phyloP scores from a whole-genome alignment of 1,284 basidiomycete genomes.

The Moesziomyces sp. region DNA sequence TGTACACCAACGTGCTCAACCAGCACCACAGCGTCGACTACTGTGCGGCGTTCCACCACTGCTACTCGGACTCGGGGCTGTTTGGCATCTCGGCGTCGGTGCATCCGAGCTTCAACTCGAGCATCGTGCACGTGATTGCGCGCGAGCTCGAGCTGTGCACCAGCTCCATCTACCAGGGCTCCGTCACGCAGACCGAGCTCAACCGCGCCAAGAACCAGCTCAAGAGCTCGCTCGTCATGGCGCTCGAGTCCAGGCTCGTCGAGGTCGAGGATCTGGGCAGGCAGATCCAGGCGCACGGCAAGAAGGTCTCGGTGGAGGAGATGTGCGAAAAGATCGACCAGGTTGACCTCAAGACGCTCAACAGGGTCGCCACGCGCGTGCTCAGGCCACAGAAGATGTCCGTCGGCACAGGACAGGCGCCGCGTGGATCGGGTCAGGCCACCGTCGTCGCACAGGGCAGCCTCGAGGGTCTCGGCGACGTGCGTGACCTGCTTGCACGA shows the following conservation, averaged over 20 bases:
- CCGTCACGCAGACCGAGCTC: conserved; percentile 78
- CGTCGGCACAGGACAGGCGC: conserved; percentile 10
- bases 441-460: conserved; percentile 64
- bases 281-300: conserved; percentile 88
- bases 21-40: conserved; percentile 93
- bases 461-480: conserved; percentile 57
- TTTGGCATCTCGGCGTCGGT: conserved; percentile 95
- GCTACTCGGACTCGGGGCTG: conserved; percentile 92
- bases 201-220: conserved; percentile 93
- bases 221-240: conserved; percentile 93
- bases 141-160: conserved; percentile 75
- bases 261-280: conserved; percentile 74
- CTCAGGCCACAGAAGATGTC: conserved; percentile 70
- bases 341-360: conserved; percentile 78
- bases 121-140: conserved; percentile 84
- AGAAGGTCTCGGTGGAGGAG: conserved; percentile 86
- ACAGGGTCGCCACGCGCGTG: conserved; percentile 78
- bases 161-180: conserved; percentile 56
- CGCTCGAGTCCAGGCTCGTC: conserved; percentile 87
- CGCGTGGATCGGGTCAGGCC: conserved; percentile 48
- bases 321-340: conserved; percentile 91
- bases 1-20: conserved; percentile 97
- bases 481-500: conserved; percentile 53
- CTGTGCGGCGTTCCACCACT: conserved; percentile 98
- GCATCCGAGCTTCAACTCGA: conserved; percentile 75